Percentiles rank a stretch among this genome's conserved stretches.
phyloP scores from a whole-genome alignment of 306 rosid species.

The Vigna reflexopilosa region DNA sequence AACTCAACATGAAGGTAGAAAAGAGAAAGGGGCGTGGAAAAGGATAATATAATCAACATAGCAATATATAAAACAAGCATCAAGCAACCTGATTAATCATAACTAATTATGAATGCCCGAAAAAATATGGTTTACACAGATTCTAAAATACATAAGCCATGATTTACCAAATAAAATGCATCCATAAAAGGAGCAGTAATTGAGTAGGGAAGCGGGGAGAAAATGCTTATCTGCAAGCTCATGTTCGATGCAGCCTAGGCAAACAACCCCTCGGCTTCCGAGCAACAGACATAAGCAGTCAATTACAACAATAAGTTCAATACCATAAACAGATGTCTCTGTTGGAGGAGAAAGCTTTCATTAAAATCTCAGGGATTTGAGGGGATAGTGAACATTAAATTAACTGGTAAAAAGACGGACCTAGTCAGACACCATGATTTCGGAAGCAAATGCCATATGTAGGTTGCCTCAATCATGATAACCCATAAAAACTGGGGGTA shows the following conservation, averaged over 20 bases:
- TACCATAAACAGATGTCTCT: slow-evolving; percentile 26
- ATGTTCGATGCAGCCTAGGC: slow-evolving; percentile 27
- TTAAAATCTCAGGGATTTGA: slow-evolving; percentile 32
- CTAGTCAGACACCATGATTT: slow-evolving; percentile 37
- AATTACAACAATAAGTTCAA: slow-evolving; percentile 41
- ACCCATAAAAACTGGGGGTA: slow-evolving; percentile 61
- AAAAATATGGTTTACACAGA: background rate
- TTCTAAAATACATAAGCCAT: background rate
- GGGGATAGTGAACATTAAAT: slow-evolving; percentile 34
- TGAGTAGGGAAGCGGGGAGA: slow-evolving; percentile 26
- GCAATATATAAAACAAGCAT: background rate
- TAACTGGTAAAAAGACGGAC: slow-evolving; percentile 26
- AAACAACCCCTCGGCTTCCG: slow-evolving; percentile 37
- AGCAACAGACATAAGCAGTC: slow-evolving; percentile 17
- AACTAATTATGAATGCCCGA: background rate
- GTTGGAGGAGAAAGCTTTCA: slow-evolving; percentile 26
- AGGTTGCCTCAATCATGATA: slow-evolving; percentile 53
- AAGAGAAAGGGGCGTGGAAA: background rate
- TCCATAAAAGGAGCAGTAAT: background rate
- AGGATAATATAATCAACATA: background rate
- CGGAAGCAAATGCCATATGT: slow-evolving; percentile 39
- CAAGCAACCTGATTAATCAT: background rate
- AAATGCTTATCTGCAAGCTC: slow-evolving; percentile 30
- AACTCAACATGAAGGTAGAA: background rate
- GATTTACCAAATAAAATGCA: background rate